phyloP scores from a whole-genome alignment of 2,329 filamentous ascomycete species.

The Pestalotiopsis sp. region DNA sequence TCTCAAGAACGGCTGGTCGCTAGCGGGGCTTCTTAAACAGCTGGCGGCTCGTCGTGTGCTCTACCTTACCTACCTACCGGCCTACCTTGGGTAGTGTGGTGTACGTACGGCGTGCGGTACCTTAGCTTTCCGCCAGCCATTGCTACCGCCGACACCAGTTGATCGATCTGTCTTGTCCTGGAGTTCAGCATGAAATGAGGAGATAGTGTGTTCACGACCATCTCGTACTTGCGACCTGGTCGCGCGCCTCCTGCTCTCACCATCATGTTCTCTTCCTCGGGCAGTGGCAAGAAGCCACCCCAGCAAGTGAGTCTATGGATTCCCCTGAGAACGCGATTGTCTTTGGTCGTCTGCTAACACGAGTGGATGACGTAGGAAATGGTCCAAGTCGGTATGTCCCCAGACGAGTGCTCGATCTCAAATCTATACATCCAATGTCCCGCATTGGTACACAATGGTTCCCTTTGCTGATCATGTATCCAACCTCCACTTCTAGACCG shows the following conservation, averaged over 20 bases:
- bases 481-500: constrained; percentile 47
- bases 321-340: constrained; percentile 7
- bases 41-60: neutral
- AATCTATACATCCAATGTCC: neutral
- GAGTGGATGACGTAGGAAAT: constrained; percentile 76
- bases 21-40: neutral
- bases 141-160: neutral
- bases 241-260: constrained; percentile 27
- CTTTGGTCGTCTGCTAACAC: constrained; percentile 25
- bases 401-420: neutral
- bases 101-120: neutral
- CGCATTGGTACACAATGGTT: neutral
- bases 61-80: no score
- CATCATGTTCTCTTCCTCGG: constrained; percentile 67
- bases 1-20: neutral
- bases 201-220: constrained; percentile 16
- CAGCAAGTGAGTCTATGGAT: constrained; percentile 62
- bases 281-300: constrained; percentile 67
- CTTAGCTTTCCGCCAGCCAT: neutral
- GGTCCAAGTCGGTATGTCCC: constrained; percentile 91
- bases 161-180: neutral
- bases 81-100: neutral
- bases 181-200: constrained; percentile 7
- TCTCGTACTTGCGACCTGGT: constrained; percentile 28
- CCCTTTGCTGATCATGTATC: neutral